Evolutionary conservation across 352 stramenopile genomes (phyloP), one percentile per base, ranked within the genome.

Genomic region (Phytophthora syringae): DNA sequence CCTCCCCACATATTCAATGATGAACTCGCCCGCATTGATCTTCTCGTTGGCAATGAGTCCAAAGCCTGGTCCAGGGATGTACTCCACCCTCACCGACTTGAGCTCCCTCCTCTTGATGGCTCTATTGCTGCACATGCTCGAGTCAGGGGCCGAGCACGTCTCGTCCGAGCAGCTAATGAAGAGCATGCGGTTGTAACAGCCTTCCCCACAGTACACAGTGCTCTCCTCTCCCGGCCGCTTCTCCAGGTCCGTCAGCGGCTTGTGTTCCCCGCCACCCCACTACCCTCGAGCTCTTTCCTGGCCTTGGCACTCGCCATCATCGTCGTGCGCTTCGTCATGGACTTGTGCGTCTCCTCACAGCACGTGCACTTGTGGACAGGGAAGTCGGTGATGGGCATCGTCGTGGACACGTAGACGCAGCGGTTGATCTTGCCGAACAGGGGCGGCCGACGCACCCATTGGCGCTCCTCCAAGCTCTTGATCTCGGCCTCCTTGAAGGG

Each of bases 1-100:
- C 87, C 79, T 98, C 92, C 20, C 94, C 94, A 97, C 84, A 71
- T 98, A 98, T 74, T 98, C 94, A 68, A 96, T 90, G n/a, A 98
- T 82, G 18, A 98, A 92, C 48, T 95, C 85, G 22, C 84, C 83
- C 0, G 82, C 75, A n/a, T 85, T 70, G 10, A 98, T 89, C 28
- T 61, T 56, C 30, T 96, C 86, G 12, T 94, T 77, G 5, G 88
- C 77, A 21, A 97, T 73, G 10, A 98, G 80, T 24, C 94, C 94
- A 74, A 97, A 98, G 44, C 94, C 94, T 42, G 90, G 92, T 1
- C 89, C 91, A n/a, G 69, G 70, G 18, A 93, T 90, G 49, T 88
- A 89, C 56, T 90, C 77, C 21, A 94, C 82, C 21, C 75, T 72
- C 34, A 88, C 70, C 0, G 77, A 80, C 72, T 93, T 93, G 60